These are phyloP conservation scores for Peniophora sp. DNA, from an alignment of 1,284 basidiomycete species.

Conservation along the genomic window DNA sequence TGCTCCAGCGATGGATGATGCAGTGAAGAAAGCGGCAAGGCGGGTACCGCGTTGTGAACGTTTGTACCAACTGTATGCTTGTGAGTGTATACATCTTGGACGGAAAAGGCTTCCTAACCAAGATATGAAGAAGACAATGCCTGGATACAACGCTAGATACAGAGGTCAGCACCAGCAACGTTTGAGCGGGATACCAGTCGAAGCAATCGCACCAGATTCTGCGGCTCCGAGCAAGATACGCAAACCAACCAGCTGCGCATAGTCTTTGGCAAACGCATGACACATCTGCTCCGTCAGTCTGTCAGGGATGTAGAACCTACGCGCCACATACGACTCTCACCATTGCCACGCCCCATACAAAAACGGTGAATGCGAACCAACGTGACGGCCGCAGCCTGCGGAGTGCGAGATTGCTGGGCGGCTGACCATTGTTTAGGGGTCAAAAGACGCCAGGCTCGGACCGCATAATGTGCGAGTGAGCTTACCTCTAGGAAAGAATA, in stretches of 20 bases:
- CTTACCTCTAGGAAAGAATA: conserved; percentile 54
- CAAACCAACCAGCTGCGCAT: conserved; percentile 27
- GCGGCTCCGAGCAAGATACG: conserved; percentile 60
- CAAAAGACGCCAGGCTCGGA: neutral
- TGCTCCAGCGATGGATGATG: conserved; percentile 61
- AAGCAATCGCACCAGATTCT: conserved; percentile 5
- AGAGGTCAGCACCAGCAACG: neutral
- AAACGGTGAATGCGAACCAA: conserved; percentile 28
- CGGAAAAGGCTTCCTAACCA: conserved; percentile 21
- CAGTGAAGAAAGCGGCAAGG: conserved; percentile 65
- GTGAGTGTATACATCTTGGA: too few species aligned
- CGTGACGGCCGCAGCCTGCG: conserved; percentile 30
- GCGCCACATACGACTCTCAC: conserved; percentile 8
- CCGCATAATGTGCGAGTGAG: neutral
- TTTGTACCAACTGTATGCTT: conserved; percentile 27
- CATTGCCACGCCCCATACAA: conserved; percentile 25
- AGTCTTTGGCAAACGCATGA: conserved; percentile 23
- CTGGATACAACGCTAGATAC: conserved; percentile 28
- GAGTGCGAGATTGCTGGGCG: conserved; percentile 29
- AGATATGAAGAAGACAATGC: conserved; percentile 29
- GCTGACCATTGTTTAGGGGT: conserved; percentile 12
- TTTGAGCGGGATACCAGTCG: neutral
- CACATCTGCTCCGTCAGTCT: conserved; percentile 14
- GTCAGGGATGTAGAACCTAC: neutral
- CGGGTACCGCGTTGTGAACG: conserved; percentile 62